Conservation (phyloP, 2,329 filamentous ascomycete species). For the Bipolaris bicolor region DNA sequence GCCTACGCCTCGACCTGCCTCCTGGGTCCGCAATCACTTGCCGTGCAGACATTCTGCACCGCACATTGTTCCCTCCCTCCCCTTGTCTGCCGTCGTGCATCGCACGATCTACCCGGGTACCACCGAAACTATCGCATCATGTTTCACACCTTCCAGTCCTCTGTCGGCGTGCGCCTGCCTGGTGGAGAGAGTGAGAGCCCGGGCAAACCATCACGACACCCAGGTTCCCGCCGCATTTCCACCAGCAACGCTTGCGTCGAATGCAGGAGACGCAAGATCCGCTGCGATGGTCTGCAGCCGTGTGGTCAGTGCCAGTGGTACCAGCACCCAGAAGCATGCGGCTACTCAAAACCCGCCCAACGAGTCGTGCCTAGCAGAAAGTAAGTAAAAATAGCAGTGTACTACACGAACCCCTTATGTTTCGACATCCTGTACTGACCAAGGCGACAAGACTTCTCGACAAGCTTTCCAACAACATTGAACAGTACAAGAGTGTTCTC, state of each 20-base stretch:
- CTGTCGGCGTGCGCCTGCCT: constrained; percentile 41
- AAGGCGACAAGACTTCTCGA: constrained; percentile 62
- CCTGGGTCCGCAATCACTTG: constrained; percentile 15
- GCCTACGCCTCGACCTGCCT: constrained; percentile 10
- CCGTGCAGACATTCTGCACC: constrained; percentile 8
- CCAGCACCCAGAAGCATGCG: constrained; percentile 77
- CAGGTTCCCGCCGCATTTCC: constrained; percentile 53
- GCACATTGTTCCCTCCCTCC: constrained; percentile 3
- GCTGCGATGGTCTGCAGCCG: constrained; percentile 80
- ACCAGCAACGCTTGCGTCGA: constrained; percentile 72
- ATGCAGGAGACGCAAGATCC: constrained; percentile 81
- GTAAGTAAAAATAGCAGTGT: constrained; percentile 58
- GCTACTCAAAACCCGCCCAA: constrained; percentile 81
- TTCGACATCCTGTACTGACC: constrained; percentile 54
- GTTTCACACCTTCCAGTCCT: constrained; percentile 55
- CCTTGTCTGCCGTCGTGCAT: constrained; percentile 4
- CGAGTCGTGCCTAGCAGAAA: constrained; percentile 78
- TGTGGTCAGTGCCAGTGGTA: constrained; percentile 85
- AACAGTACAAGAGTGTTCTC: constrained; percentile 54
- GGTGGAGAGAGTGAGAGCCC: constrained; percentile 42
- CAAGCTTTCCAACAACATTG: constrained; percentile 59
- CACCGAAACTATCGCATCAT: constrained; percentile 32
- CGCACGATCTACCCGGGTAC: constrained; percentile 1
- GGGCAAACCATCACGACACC: constrained; percentile 45
- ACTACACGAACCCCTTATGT: neutral